Evolutionary conservation across 129 eudicot species (phyloP), one percentile per base, ranked within the genome.

Genomic region (Escallonia herrerae): DNA sequence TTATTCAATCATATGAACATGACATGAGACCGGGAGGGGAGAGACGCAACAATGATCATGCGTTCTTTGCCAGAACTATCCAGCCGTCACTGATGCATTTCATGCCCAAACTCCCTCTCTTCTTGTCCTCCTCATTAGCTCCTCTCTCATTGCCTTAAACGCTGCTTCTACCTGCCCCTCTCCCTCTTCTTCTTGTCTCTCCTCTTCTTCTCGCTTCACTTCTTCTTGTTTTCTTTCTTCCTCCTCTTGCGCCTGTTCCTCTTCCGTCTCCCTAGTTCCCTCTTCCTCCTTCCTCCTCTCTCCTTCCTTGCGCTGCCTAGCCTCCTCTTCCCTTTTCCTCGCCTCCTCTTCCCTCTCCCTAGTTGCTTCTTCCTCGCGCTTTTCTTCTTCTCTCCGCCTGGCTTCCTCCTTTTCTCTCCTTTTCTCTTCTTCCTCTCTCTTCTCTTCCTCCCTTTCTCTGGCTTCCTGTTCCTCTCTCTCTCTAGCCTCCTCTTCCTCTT

Each of bases 121-220:
- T 22, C 33, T 22, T 22, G 33, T 22, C 33, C 33, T 22, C 1
- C 33, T 22, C 33, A 22, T 22, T 22, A 22, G 33, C 33, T 22
- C 33, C 33, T 22, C 33, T 22, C 33, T 22, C 33, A 22, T 22
- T 22, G 33, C 33, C 33, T 22, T 22, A 22, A 22, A 22, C 1
- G 33, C 33, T 22, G 33, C 33, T 22, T 22, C 33, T 22, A 22
- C 33, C 33, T 22, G 33, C 33, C 33, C 33, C 33, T 43, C 59
- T 15, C 45, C 63, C 74, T 52, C 55, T 14, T 74, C 80, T 41
- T 60, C 76, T 54, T 47, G 73, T 54, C 57, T 33, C 55, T 54
- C 39, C 45, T 45, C n/a, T 8, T 7, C 59, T 41, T 12, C 48
- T 11, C 56, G 8, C 39, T 1, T 22, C 33, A 22, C 69, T n/a